Conservation (phyloP, 1,284 basidiomycete genomes). For the Coniophora puteana region DNA sequence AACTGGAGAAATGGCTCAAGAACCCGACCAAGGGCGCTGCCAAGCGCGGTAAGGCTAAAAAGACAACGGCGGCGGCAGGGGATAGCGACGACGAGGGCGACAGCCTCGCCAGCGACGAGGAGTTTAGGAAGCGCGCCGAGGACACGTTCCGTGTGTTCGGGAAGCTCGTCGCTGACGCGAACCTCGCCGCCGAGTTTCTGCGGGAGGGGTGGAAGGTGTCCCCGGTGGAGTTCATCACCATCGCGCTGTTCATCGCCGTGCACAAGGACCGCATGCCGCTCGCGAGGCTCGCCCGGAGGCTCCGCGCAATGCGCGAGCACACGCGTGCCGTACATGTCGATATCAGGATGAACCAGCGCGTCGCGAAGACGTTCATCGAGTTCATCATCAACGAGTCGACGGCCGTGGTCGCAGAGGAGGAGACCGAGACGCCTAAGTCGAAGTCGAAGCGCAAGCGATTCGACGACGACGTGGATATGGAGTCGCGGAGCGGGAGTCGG, state of each 20-base stretch:
- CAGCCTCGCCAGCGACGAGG: constrained; percentile 23
- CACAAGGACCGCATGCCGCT: constrained; percentile 33
- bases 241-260: constrained; percentile 46
- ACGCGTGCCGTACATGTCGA: constrained; percentile 46
- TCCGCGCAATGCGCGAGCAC: constrained; percentile 46
- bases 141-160: constrained; percentile 43
- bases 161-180: constrained; percentile 32
- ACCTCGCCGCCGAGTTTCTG: constrained; percentile 31
- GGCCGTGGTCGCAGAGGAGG: neutral
- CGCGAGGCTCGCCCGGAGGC: constrained; percentile 37
- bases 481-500: constrained; percentile 4
- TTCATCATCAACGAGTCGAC: constrained; percentile 33
- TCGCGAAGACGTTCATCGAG: constrained; percentile 45
- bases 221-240: constrained; percentile 60
- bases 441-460: constrained; percentile 22
- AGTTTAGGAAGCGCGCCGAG: constrained; percentile 33
- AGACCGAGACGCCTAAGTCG: neutral
- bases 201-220: constrained; percentile 38
- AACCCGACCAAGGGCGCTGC: constrained; percentile 15
- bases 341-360: constrained; percentile 48
- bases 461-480: constrained; percentile 18
- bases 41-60: constrained; percentile 3
- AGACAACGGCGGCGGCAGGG: constrained; percentile 16
- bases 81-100: constrained; percentile 11
- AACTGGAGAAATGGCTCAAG: constrained; percentile 55